Evolutionary conservation across 2,329 filamentous ascomycete genomes (phyloP), one percentile per base, ranked within the genome.

Genomic region (Fusarium scirpi): DNA sequence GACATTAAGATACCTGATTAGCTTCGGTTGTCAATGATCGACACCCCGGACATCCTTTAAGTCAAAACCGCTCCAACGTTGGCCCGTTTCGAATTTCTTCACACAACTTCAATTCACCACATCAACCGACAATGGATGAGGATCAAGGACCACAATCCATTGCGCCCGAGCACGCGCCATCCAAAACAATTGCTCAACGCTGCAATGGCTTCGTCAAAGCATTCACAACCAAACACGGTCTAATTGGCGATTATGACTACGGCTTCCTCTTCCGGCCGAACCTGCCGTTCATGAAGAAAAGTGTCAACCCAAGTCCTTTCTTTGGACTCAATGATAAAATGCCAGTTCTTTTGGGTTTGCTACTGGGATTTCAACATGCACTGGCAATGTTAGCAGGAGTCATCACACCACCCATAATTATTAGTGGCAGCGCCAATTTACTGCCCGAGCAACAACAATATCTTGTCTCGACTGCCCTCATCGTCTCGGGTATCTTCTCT

Each of bases 181-280:
- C 71, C 61, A 82, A 77, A 73, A 67, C 71, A 34, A 51, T 79
- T 52, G 22, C 69, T 34, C 64, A 76, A 53, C 77, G 77, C 27
- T 66, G 76, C 46, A 69, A 71, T 47, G 73, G 73, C 24, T 40
- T 79, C 22, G 67, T 62, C 32, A 81, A 80, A 63, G 80, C 82
- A 8, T 85, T 89, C 69, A 80, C 85, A 57, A 89, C 87, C 47
- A 90, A 84, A 66, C 86, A 94, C 2, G 94, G 94, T 15, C 85
- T 97, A 27, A 80, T 98, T 59, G 94, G 94, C 68, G 86, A 90
- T 74, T 98, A 98, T 80, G 92, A 98, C 85, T 98, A 98, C 86
- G 92, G 80, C 38, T 96, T 94, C 76, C 89, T 98, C 43, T 97
- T 98, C 85, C 89, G 84, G 24, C 92, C 89, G 2, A 94, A 92